Conservation (phyloP, 345 rosid species). For the Zanthoxylum bungeanum region DNA sequence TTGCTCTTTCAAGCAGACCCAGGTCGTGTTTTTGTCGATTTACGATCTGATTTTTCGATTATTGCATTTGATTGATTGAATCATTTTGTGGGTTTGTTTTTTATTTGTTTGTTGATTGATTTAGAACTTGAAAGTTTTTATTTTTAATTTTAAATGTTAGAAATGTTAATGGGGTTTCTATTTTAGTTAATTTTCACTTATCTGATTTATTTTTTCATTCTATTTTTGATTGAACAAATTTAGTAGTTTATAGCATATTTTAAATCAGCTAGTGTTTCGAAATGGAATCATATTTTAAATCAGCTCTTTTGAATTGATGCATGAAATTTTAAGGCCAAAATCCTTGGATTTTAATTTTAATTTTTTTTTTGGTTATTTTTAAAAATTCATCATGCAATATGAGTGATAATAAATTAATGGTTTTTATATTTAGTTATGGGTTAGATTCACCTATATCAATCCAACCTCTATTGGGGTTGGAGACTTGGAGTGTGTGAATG, state of each 20-base stretch:
- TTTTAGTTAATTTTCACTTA: background rate
- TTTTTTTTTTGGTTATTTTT: background rate
- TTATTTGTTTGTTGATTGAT: background rate
- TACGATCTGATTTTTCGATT: background rate
- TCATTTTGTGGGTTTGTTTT: background rate
- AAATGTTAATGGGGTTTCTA: background rate
- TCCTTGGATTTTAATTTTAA: background rate
- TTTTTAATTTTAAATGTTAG: background rate
- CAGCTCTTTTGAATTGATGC: too few relatives aligned
- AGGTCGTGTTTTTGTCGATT: conserved; percentile 13
- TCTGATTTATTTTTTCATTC: too few relatives aligned
- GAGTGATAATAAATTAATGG: background rate
- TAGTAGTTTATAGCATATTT: too few relatives aligned
- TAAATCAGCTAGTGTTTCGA: background rate
- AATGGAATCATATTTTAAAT: background rate
- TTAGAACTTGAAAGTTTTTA: background rate
- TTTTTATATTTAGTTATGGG: background rate
- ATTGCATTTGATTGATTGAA: background rate
- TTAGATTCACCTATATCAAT: background rate
- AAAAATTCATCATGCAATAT: background rate
- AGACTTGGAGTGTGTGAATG: background rate
- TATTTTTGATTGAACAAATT: too few relatives aligned
- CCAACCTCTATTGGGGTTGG: background rate
- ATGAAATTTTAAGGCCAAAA: too few relatives aligned
- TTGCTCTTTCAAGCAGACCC: conserved; percentile 24